Conservation (phyloP, 805 yeast species). For the Ogataea nakhonphanomensis region DNA sequence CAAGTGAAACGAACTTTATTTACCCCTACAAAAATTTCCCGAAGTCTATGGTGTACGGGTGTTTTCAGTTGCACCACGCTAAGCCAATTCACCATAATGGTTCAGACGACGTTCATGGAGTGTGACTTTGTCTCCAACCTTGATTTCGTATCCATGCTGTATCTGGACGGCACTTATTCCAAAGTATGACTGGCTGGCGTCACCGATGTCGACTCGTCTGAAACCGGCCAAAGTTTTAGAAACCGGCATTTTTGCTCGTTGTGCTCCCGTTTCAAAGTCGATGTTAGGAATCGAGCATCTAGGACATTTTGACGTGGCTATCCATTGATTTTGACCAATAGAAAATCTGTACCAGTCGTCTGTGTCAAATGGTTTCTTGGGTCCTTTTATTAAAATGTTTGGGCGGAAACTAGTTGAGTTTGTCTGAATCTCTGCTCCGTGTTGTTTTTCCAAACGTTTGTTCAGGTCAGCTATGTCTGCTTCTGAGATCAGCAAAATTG, state of each 20-base stretch:
- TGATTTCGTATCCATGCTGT: conserved; percentile 18
- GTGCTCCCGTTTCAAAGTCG: conserved; percentile 16
- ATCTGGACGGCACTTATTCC: conserved; percentile 26
- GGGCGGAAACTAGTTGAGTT: conserved; percentile 22
- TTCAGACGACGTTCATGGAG: conserved; percentile 20
- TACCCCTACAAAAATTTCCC: conserved; percentile 8
- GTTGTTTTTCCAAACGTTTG: conserved; percentile 2
- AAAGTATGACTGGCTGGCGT: conserved; percentile 14
- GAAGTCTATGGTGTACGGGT: conserved; percentile 11
- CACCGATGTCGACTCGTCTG: conserved; percentile 24
- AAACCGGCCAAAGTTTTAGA: conserved; percentile 21
- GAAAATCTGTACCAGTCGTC: conserved; percentile 26
- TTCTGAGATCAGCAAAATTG: conserved; percentile 22
- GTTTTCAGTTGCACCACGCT: not conserved
- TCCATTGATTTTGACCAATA: conserved; percentile 18
- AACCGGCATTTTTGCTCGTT: conserved; percentile 17
- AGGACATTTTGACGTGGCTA: conserved; percentile 28
- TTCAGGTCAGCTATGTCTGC: conserved; percentile 22
- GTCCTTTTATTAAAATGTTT: conserved; percentile 20
- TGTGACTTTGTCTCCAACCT: conserved; percentile 21
- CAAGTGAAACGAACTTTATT: conserved; percentile 14
- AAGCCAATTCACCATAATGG: conserved; percentile 12
- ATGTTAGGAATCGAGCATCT: conserved; percentile 28
- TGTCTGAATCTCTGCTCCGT: conserved; percentile 5
- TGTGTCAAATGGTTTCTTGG: conserved; percentile 17